Conservation (phyloP, 2,329 filamentous ascomycete species). For the Penicillium sumatraense region DNA sequence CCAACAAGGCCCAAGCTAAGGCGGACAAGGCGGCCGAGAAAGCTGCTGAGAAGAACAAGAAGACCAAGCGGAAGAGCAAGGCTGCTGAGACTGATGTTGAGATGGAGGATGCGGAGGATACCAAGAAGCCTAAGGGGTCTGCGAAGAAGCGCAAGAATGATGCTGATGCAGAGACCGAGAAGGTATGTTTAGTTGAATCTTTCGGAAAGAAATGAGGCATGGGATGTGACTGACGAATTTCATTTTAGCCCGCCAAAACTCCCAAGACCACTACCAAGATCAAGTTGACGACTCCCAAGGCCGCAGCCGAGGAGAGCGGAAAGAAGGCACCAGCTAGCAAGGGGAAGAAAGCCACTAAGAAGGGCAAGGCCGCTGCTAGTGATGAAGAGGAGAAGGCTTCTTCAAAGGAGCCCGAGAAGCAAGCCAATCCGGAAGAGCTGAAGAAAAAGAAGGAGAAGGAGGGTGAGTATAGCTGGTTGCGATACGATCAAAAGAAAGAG, state of each 20-base stretch:
- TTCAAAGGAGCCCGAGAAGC: conserved; percentile 57
- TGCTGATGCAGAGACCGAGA: conserved; percentile 70
- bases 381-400: conserved; percentile 66
- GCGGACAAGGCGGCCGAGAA: conserved; percentile 56
- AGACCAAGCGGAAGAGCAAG: conserved; percentile 49
- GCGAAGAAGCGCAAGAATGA: conserved; percentile 83
- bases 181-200: conserved; percentile 52
- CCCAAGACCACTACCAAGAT: conserved; percentile 65
- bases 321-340: conserved; percentile 60
- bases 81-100: conserved; percentile 58
- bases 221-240: conserved; percentile 9
- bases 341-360: conserved; percentile 57
- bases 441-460: conserved; percentile 64
- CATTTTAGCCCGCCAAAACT: conserved; percentile 65
- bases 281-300: conserved; percentile 63
- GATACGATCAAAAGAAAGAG: background rate
- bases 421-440: conserved; percentile 59
- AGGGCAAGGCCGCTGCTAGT: conserved; percentile 55
- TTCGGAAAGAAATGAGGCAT: background rate
- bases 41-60: conserved; percentile 20
- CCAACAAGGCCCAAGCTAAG: conserved; percentile 48
- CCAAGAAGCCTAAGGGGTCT: conserved; percentile 57
- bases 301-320: conserved; percentile 51
- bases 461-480: conserved; percentile 39
- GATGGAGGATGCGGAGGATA: conserved; percentile 50